These are phyloP conservation scores for Russula olivacea DNA, from an alignment of 768 basidiomycete genomes.

Conservation along the genomic window DNA sequence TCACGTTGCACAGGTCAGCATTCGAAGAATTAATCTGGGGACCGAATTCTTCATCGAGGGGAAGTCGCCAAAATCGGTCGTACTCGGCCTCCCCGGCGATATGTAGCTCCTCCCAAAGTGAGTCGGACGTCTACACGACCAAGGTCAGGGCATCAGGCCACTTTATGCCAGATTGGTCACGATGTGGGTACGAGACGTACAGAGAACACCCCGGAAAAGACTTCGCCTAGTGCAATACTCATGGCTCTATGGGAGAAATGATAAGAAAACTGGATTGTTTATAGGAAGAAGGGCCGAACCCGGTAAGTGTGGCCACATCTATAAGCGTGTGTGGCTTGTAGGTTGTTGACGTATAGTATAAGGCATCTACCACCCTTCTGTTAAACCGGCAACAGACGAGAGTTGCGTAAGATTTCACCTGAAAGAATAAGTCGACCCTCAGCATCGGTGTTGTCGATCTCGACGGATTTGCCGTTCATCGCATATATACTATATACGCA, in stretches of 20 bases:
- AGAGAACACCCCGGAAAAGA: slow-evolving; percentile 73
- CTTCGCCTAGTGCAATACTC: slow-evolving; percentile 65
- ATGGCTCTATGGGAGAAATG: slow-evolving; percentile 50
- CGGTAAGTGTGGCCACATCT: slow-evolving; percentile 84
- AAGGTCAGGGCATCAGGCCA: neutral
- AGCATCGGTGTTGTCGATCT: slow-evolving; percentile 85
- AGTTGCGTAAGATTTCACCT: slow-evolving; percentile 36
- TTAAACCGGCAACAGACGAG: neutral
- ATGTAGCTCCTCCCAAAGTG: slow-evolving; percentile 65
- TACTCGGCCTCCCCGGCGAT: slow-evolving; percentile 67
- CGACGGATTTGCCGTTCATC: slow-evolving; percentile 84
- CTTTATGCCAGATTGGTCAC: neutral
- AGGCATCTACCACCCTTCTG: slow-evolving; percentile 51
- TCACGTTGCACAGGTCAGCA: slow-evolving; percentile 75
- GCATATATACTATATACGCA: slow-evolving; percentile 54
- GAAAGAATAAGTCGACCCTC: slow-evolving; percentile 75
- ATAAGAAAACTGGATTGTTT: neutral
- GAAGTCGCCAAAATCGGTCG: slow-evolving; percentile 89
- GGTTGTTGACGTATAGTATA: slow-evolving; percentile 72
- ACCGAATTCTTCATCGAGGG: slow-evolving; percentile 74
- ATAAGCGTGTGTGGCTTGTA: slow-evolving; percentile 79
- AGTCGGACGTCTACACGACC: slow-evolving; percentile 53
- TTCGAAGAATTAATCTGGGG: slow-evolving; percentile 72
- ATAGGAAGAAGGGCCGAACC: slow-evolving; percentile 37
- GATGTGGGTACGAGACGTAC: slow-evolving; percentile 35